Evolutionary conservation across 2,329 filamentous ascomycete genomes (phyloP), one percentile per base, ranked within the genome.

Genomic region (Paecilomyces formosus): DNA sequence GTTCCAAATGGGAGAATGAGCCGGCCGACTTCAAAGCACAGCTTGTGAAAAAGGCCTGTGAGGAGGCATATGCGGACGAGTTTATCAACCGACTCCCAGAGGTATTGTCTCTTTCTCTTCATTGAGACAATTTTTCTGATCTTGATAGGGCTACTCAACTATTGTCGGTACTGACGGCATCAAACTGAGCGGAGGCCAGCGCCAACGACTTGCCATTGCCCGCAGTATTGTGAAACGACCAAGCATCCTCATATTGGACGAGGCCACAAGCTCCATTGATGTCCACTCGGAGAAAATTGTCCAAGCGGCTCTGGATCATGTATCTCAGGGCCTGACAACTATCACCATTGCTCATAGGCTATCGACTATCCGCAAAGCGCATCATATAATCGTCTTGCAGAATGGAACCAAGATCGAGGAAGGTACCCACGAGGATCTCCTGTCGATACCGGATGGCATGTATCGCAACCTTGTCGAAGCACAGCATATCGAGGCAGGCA

Each of bases 121-220:
- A 51, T 54, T 4, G 26, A 22, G 33, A 5, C 21, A 45, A 45
- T 45, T 5, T 39, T 24, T 33, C 31, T 31, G 0, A 86, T 45
- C n/a, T 3, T 8, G n/a, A 18, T 39, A 89, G 76, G 84, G 85
- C 1, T 92, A 92, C 67, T 81, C 88, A 3, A 91, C 90, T 0
- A 74, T 82, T 8, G 89, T 94, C 1, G 90, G 90, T 1, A 89
- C 93, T 67, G 83, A 83, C 28, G 90, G 90, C 3, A 87, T 88
- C 54, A 90, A 89, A 68, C 77, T 95, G 1, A 91, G 88, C 11
- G 88, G 90, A n/a, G 91, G 91, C 0, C 90, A 96, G 70, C 84
- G 89, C n/a, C 90, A 95, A 70, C 84, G 91, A 4, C 81, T 95
- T 24, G 87, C 89, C 1, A 91, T 92, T 61, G 88, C 88, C 0